phyloP scores from a whole-genome alignment of 495 filamentous ascomycete genomes.

The Lasiosphaeriaceae sp. region DNA sequence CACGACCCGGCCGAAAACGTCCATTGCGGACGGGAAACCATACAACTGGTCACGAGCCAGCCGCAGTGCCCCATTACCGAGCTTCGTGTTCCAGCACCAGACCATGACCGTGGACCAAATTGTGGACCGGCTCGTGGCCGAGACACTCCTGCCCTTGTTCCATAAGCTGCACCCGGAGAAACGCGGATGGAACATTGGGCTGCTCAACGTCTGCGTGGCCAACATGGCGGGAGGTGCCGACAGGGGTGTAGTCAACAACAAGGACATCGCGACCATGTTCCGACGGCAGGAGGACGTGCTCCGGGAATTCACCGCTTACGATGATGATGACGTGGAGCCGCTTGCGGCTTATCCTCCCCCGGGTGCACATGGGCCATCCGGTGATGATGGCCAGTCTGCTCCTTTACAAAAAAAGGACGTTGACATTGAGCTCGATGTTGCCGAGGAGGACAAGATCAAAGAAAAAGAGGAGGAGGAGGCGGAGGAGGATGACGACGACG shows the following conservation, averaged over 20 bases:
- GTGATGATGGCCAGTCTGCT: too few relatives aligned
- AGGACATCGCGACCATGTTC: conserved; percentile 69
- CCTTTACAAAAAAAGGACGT: too few relatives aligned
- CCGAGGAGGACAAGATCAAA: not conserved
- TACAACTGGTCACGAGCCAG: conserved; percentile 59
- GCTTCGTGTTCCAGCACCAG: conserved; percentile 56
- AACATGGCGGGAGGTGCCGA: conserved; percentile 67
- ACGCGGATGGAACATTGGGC: conserved; percentile 67
- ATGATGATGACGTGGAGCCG: conserved; percentile 4
- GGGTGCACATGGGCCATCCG: too few relatives aligned
- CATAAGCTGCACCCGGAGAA: conserved; percentile 59
- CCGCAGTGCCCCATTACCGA: conserved; percentile 62
- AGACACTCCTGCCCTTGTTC: conserved; percentile 65
- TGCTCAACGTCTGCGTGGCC: conserved; percentile 83
- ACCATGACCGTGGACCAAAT: conserved; percentile 53
- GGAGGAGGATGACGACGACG: not conserved
- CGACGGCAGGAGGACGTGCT: conserved; percentile 60
- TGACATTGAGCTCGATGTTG: not conserved
- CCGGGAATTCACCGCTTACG: conserved; percentile 55
- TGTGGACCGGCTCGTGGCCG: conserved; percentile 65
- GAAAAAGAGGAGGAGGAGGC: too few relatives aligned
- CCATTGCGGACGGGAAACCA: conserved; percentile 23
- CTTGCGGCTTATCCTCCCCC: too few relatives aligned
- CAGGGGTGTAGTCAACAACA: conserved; percentile 44
- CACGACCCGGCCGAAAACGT: conserved; percentile 62